phyloP scores from a whole-genome alignment of 1,284 basidiomycete species.

The Entoloma clypeatum region DNA sequence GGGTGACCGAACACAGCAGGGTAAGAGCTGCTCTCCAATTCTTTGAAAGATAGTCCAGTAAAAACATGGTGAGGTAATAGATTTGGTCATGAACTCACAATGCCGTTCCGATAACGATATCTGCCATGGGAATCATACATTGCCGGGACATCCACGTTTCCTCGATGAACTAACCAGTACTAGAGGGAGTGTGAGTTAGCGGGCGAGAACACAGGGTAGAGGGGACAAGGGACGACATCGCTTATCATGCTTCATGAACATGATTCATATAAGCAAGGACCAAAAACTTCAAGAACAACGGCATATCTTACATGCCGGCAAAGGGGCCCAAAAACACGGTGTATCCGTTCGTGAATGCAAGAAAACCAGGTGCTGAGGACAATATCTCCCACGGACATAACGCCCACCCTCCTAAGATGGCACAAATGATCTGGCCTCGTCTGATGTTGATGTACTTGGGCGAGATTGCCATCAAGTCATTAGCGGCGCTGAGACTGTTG shows the following conservation, averaged over 20 bases:
- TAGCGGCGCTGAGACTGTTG: constrained; percentile 74
- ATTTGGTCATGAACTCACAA: constrained; percentile 33
- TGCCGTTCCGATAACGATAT: constrained; percentile 61
- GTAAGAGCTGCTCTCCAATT: constrained; percentile 72
- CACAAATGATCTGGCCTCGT: constrained; percentile 71
- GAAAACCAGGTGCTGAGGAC: constrained; percentile 46
- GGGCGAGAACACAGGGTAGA: constrained; percentile 1
- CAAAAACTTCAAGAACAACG: neutral
- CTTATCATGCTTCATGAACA: constrained; percentile 48
- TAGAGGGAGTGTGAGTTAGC: constrained; percentile 27
- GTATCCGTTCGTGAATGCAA: constrained; percentile 65
- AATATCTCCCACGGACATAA: constrained; percentile 59
- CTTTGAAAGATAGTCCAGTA: constrained; percentile 30
- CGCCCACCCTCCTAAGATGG: constrained; percentile 67
- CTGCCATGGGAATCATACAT: constrained; percentile 68
- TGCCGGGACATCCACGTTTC: constrained; percentile 63
- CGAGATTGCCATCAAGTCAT: constrained; percentile 67
- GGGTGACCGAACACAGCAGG: constrained; percentile 58
- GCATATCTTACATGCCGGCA: constrained; percentile 51
- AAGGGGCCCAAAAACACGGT: constrained; percentile 73
- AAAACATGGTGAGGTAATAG: neutral
- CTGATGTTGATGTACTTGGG: constrained; percentile 73
- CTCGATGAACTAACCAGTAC: constrained; percentile 65
- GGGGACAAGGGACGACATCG: constrained; percentile 44
- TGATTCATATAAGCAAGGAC: constrained; percentile 1